Conservation (phyloP, 192 early-diverging fungal genomes). For the Coemansia sp. region DNA sequence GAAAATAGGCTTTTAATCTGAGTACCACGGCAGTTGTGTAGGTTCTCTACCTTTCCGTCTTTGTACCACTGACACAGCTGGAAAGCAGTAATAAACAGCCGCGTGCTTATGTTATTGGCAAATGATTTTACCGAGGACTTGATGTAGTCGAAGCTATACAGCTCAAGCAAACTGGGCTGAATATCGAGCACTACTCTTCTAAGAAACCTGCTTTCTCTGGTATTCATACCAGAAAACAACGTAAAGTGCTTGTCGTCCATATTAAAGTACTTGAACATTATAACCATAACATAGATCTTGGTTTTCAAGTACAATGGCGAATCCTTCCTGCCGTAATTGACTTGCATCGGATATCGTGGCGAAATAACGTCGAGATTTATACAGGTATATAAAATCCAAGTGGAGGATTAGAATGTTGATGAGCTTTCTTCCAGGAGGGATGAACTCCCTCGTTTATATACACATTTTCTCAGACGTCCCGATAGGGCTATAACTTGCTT, state of each 20-base stretch:
- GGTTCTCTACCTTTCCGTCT: slow-evolving; percentile 9
- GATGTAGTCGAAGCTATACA: slow-evolving; percentile 1
- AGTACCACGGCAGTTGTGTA: slow-evolving; percentile 27
- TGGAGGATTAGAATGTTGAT: no score
- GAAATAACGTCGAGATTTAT: no score
- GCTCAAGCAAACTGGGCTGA: slow-evolving; percentile 19
- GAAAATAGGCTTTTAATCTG: slow-evolving; percentile 44
- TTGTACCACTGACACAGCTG: slow-evolving; percentile 28
- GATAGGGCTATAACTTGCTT: no score
- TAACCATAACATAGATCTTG: slow-evolving; percentile 31
- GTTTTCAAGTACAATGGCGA: not conserved
- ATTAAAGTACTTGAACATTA: slow-evolving; percentile 34
- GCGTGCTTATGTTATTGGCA: slow-evolving; percentile 44
- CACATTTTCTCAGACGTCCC: no score
- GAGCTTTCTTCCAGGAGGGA: no score
- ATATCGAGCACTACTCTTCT: slow-evolving; percentile 4
- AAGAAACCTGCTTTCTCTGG: slow-evolving; percentile 10
- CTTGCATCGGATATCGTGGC: no score
- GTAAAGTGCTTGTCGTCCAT: slow-evolving; percentile 28
- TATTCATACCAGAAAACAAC: not conserved
- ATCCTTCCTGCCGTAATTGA: no score
- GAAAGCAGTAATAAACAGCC: slow-evolving; percentile 30
- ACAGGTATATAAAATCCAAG: no score
- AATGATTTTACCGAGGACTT: slow-evolving; percentile 30
- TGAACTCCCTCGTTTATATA: no score